A percentile compares a stretch with the other conserved stretches of the same genome.
phyloP scores from a whole-genome alignment of 139 green algal genomes.

The Closterium sp. region DNA sequence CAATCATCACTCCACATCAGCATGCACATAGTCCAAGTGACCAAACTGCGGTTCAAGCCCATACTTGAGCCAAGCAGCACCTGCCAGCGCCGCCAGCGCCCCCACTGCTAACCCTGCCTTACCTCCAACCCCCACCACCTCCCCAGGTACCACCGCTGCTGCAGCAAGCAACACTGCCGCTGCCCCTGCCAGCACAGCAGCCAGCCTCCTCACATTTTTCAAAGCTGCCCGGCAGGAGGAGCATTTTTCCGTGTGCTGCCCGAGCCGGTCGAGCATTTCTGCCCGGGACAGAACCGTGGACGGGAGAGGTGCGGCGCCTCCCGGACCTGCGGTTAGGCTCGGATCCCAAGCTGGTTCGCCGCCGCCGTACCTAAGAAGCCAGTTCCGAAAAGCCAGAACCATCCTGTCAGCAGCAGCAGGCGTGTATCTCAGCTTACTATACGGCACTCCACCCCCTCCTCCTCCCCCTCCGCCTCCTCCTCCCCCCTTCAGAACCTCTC shows the following conservation, averaged over 20 bases:
- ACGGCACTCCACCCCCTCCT: neutral
- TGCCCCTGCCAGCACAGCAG: neutral
- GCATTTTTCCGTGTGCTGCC: conserved; percentile 28
- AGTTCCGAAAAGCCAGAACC: conserved; percentile 46
- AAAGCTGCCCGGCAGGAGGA: conserved; percentile 15
- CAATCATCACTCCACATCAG: conserved; percentile 1
- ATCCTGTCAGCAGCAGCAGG: conserved; percentile 39
- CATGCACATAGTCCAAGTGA: conserved; percentile 25
- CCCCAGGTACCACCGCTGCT: neutral
- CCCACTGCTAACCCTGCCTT: neutral
- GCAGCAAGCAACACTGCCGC: conserved; percentile 8
- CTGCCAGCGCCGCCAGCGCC: neutral
- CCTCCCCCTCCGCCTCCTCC: too few species aligned
- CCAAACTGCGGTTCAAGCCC: conserved; percentile 7
- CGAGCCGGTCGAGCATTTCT: conserved; percentile 32
- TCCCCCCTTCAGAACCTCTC: neutral
- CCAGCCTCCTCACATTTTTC: neutral
- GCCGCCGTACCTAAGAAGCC: conserved; percentile 35
- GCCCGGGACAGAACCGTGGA: conserved; percentile 15
- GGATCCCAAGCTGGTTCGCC: conserved; percentile 26
- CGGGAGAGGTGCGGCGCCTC: neutral
- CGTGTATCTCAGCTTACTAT: conserved; percentile 20
- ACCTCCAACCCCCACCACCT: neutral
- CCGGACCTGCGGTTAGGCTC: conserved; percentile 5
- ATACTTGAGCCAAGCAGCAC: conserved; percentile 5